phyloP scores from a whole-genome alignment of 768 basidiomycete species.

The Russula dissimulans region DNA sequence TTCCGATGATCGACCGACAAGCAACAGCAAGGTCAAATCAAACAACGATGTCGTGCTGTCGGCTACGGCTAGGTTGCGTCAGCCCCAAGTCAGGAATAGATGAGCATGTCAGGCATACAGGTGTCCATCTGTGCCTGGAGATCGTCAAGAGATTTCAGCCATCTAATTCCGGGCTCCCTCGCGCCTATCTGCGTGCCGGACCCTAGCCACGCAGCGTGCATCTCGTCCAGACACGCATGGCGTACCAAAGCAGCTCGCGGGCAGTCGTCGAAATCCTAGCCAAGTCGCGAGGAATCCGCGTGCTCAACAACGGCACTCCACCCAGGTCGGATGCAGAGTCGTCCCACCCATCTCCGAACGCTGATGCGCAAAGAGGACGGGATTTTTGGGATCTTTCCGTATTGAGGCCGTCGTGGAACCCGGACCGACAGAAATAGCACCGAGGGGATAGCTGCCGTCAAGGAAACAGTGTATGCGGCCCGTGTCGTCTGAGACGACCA shows the following conservation, averaged over 20 bases:
- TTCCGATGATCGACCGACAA: slow-evolving; percentile 65
- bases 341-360: slow-evolving; percentile 25
- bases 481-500: slow-evolving; percentile 48
- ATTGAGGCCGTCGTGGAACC: slow-evolving; percentile 26
- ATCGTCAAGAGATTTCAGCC: slow-evolving; percentile 55
- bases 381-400: slow-evolving; percentile 38
- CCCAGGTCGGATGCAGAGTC: slow-evolving; percentile 34
- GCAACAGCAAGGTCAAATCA: slow-evolving; percentile 61
- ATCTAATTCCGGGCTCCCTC: slow-evolving; percentile 61
- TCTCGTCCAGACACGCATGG: slow-evolving; percentile 63
- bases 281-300: slow-evolving; percentile 53
- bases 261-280: slow-evolving; percentile 61
- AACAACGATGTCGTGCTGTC: slow-evolving; percentile 56
- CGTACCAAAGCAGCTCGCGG: slow-evolving; percentile 65
- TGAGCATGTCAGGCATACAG: slow-evolving; percentile 38
- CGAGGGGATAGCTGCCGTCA: slow-evolving; percentile 70
- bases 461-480: slow-evolving; percentile 59
- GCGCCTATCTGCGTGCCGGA: slow-evolving; percentile 57
- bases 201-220: slow-evolving; percentile 67
- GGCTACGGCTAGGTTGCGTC: slow-evolving; percentile 23
- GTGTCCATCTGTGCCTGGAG: slow-evolving; percentile 43
- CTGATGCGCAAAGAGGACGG: slow-evolving; percentile 44
- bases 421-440: slow-evolving; percentile 36
- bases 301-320: slow-evolving; percentile 51
- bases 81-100: slow-evolving; percentile 29